Base-by-base conservation (phyloP, 2,329 filamentous ascomycete genomes). In the Aurifilum marmelostoma region DNA sequence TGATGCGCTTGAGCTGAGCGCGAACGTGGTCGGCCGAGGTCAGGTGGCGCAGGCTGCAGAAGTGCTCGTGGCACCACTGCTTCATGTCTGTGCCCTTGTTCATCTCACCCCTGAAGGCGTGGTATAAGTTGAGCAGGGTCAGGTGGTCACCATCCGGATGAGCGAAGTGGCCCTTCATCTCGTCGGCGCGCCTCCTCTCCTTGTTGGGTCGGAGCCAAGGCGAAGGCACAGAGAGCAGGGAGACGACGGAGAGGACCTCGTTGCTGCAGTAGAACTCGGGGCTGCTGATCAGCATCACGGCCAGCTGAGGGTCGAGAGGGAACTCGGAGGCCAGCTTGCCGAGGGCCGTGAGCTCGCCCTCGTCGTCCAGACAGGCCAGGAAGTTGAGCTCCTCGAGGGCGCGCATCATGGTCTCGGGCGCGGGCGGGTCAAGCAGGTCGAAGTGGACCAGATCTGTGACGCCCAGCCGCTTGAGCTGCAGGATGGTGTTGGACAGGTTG, bases 261-360 rank as follows among this genome's bases (percentile, higher is more conserved):
- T 98, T 98, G 60, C 94, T 97, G 85, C 96, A 99, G 83, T 96
- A 97, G 81, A 99, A 99, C 77, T 99, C 96, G 14, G 96, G 95
- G 9, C 94, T 97, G 14, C 92, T 94, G 79, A 99, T 97, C 69
- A 99, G 87, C 96, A 99, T 98, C 72, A 99, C 97, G 0, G 96
- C 96, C 43, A 99, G 84, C 0, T 94, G 89, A 1, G 96, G 96
- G 78, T 99, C 97, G 29, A 99, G 88, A 47, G 96, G 96, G 76
- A 98, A 99, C 73, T 97, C 94, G 4, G 96, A 97, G 0, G 96
- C 95, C 69, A 97, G 84, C 70, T 91, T 88, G 67, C 96, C 96
- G 5, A 99, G 87, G 5, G 87, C 83, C 1, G 96, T 99, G 70
- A 99, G 87, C 76, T 97, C 92, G 75, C 96, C 96, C 73, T 99